phyloP scores from a whole-genome alignment of 345 rosid species.

The Linum usitatissimum region DNA sequence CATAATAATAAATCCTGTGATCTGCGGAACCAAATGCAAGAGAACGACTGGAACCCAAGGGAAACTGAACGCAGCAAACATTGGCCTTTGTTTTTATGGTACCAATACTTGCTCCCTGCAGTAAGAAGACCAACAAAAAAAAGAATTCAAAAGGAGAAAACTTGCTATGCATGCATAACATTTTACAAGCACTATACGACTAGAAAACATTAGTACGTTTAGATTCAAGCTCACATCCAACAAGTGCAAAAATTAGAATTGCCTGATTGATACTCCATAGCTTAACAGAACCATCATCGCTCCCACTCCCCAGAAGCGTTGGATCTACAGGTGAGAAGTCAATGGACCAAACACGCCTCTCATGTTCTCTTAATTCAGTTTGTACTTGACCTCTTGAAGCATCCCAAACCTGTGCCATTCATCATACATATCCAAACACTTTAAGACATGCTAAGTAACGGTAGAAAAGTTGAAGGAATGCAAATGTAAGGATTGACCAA shows the following conservation, averaged over 20 bases:
- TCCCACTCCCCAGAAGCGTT: slow-evolving; percentile 90
- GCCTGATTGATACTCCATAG: slow-evolving; percentile 99
- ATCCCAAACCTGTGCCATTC: slow-evolving; percentile 66
- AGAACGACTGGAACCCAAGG: slow-evolving; percentile 59
- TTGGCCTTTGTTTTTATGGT: slow-evolving; percentile 90
- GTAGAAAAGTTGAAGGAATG: slow-evolving; percentile 1
- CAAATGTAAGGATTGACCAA: slow-evolving; percentile 16
- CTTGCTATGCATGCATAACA: slow-evolving; percentile 33
- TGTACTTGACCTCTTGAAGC: slow-evolving; percentile 75
- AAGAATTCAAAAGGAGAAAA: slow-evolving; percentile 31
- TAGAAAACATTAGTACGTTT: slow-evolving; percentile 44
- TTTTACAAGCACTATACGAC: slow-evolving; percentile 21
- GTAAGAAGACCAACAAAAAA: slow-evolving; percentile 10
- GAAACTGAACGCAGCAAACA: slow-evolving; percentile 90
- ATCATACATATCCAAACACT: background rate
- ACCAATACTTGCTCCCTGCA: slow-evolving; percentile 80
- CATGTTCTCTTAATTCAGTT: slow-evolving; percentile 79
- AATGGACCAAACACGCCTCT: slow-evolving; percentile 89
- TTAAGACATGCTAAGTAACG: background rate
- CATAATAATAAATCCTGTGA: slow-evolving; percentile 81
- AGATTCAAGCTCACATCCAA: slow-evolving; percentile 83
- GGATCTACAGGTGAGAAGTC: slow-evolving; percentile 86
- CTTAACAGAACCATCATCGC: slow-evolving; percentile 91
- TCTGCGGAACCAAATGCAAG: slow-evolving; percentile 97
- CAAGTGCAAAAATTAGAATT: slow-evolving; percentile 68